Conservation (phyloP, 768 basidiomycete species). For the Gelatoporia subvermispora region DNA sequence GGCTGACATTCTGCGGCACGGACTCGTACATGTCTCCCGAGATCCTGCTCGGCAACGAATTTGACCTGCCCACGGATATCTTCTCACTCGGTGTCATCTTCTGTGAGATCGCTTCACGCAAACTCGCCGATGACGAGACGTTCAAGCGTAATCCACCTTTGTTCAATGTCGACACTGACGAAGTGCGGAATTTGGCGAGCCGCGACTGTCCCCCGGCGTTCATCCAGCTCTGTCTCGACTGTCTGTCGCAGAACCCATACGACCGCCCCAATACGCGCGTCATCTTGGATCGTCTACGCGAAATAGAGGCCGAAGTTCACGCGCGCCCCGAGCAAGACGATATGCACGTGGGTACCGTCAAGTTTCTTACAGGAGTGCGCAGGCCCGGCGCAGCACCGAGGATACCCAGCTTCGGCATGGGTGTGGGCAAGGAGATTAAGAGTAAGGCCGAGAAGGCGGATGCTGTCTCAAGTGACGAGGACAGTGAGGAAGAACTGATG, state of each 20-base stretch:
- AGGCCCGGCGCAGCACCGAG: slow-evolving; percentile 52
- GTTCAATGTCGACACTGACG: slow-evolving; percentile 73
- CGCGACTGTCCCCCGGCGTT: slow-evolving; percentile 77
- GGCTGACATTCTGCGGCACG: slow-evolving; percentile 84
- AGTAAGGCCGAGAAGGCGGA: slow-evolving; percentile 27
- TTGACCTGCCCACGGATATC: slow-evolving; percentile 90
- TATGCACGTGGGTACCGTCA: slow-evolving; percentile 80
- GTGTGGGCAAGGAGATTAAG: slow-evolving; percentile 57
- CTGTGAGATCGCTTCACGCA: slow-evolving; percentile 83
- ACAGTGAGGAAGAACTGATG: slow-evolving; percentile 65
- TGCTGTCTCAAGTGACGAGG: slow-evolving; percentile 39
- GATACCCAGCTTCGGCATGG: slow-evolving; percentile 84
- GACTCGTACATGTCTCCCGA: slow-evolving; percentile 98
- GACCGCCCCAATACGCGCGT: slow-evolving; percentile 70
- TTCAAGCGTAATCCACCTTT: slow-evolving; percentile 75
- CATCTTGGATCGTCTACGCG: slow-evolving; percentile 73
- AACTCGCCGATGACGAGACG: slow-evolving; percentile 76
- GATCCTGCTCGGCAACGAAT: slow-evolving; percentile 86
- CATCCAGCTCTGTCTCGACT: slow-evolving; percentile 73
- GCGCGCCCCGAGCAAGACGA: slow-evolving; percentile 62
- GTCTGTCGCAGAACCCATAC: slow-evolving; percentile 59
- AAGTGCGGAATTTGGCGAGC: slow-evolving; percentile 64
- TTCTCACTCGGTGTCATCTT: slow-evolving; percentile 93
- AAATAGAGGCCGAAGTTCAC: slow-evolving; percentile 82
- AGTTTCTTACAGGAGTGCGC: slow-evolving; percentile 71